Conservation (phyloP, 257 asterid genomes). For the Nemophila menziesii region DNA sequence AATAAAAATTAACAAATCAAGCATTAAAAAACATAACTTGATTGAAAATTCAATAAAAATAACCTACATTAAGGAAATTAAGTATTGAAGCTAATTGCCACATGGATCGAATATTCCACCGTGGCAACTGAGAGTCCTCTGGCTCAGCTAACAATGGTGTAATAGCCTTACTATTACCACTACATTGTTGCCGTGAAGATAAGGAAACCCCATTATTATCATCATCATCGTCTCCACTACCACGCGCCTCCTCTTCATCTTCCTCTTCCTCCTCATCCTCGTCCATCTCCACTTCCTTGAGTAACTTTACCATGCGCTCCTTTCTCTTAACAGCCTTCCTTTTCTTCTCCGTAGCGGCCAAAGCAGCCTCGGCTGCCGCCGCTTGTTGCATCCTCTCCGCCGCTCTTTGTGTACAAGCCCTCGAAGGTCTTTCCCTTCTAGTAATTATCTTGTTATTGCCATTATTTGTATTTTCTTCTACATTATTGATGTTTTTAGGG, state of each 20-base stretch:
- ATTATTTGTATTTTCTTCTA: slow-evolving; percentile 18
- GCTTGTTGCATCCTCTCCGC: slow-evolving; percentile 81
- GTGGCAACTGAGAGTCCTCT: slow-evolving; percentile 76
- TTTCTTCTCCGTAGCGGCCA: slow-evolving; percentile 51
- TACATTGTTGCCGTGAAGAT: slow-evolving; percentile 24
- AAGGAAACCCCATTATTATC: slow-evolving; percentile 31
- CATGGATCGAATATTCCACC: slow-evolving; percentile 86
- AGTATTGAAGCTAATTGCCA: slow-evolving; percentile 95
- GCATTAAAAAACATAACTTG: no score
- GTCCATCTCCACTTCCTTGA: slow-evolving; percentile 64
- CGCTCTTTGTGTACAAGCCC: slow-evolving; percentile 95
- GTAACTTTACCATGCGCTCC: slow-evolving; percentile 39
- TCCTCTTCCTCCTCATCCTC: slow-evolving; percentile 5
- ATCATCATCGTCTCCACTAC: slow-evolving; percentile 24
- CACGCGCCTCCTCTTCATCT: slow-evolving; percentile 18
- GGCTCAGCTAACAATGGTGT: slow-evolving; percentile 69
- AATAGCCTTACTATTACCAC: slow-evolving; percentile 35
- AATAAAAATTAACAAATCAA: neutral
- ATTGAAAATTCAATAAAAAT: neutral
- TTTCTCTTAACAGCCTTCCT: slow-evolving; percentile 43
- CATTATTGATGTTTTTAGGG: slow-evolving; percentile 11
- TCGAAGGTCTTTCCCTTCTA: slow-evolving; percentile 80
- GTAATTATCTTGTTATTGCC: slow-evolving; percentile 24
- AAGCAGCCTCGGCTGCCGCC: slow-evolving; percentile 67
- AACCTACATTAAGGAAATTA: slow-evolving; percentile 83